Percentiles rank a stretch among this genome's conserved stretches.
Conservation (phyloP, 2,329 filamentous ascomycete genomes). For the Fusarium tuaranense region DNA sequence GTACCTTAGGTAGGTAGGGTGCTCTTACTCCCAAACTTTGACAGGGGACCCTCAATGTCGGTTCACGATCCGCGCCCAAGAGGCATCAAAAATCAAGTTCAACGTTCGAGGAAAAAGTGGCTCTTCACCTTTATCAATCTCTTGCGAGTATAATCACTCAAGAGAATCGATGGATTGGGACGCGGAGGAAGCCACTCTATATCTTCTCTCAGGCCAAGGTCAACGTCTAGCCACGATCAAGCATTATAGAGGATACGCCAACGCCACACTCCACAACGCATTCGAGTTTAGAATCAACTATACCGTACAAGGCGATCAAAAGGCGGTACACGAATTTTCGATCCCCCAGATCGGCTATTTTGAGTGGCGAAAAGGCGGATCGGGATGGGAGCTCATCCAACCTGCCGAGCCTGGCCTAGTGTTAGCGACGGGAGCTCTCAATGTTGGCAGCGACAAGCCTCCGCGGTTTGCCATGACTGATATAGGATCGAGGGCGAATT, state of each 20-base stretch:
- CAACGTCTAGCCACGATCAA: not conserved
- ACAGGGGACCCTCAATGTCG: too few relatives aligned
- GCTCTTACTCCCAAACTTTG: too few relatives aligned
- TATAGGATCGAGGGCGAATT: not conserved
- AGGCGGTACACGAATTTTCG: not conserved
- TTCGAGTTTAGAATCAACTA: not conserved
- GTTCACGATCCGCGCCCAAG: not conserved
- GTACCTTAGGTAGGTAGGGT: too few relatives aligned
- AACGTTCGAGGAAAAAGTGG: not conserved
- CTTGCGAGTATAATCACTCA: not conserved
- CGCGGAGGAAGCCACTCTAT: not conserved
- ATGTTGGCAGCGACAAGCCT: not conserved
- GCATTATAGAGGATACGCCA: not conserved
- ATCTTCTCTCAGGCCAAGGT: not conserved
- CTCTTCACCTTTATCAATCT: not conserved
- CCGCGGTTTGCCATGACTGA: not conserved
- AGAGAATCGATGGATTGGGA: not conserved
- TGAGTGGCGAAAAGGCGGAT: not conserved
- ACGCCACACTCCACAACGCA: not conserved
- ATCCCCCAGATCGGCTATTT: not conserved
- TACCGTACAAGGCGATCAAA: not conserved
- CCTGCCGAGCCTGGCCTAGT: not conserved
- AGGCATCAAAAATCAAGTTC: not conserved
- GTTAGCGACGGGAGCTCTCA: not conserved
- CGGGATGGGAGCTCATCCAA: not conserved